Conservation (phyloP, 805 yeast species). For the Geotrichum ghanense region DNA sequence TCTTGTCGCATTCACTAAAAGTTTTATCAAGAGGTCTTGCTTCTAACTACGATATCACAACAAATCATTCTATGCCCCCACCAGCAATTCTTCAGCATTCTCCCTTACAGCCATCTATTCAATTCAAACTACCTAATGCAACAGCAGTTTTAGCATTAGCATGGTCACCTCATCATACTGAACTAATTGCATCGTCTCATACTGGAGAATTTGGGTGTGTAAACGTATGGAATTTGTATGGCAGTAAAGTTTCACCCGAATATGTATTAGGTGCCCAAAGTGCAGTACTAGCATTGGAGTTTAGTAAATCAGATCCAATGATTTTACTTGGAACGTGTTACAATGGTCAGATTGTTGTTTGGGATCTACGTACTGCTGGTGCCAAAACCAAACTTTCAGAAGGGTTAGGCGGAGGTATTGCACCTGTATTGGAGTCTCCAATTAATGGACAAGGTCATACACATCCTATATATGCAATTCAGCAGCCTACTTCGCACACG, state of each 20-base stretch:
- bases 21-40: conserved; percentile 24
- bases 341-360: conserved; percentile 39
- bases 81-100: background rate
- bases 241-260: conserved; percentile 25
- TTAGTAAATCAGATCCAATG: conserved; percentile 30
- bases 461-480: conserved; percentile 24
- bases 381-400: conserved; percentile 4
- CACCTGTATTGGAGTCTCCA: conserved; percentile 25
- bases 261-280: conserved; percentile 34
- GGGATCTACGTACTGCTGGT: conserved; percentile 32
- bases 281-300: conserved; percentile 29
- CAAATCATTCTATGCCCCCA: conserved; percentile 18
- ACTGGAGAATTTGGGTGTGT: conserved; percentile 22
- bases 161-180: conserved; percentile 27
- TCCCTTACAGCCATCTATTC: conserved; percentile 13
- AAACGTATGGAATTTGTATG: conserved; percentile 28
- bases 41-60: conserved; percentile 21
- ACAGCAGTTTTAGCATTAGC: conserved; percentile 25
- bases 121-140: conserved; percentile 12
- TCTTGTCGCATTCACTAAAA: conserved; percentile 22
- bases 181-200: conserved; percentile 26
- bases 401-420: background rate
- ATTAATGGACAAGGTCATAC: conserved; percentile 24
- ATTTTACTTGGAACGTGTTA: conserved; percentile 36
- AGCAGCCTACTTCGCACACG: conserved; percentile 19